Evolutionary conservation across 805 yeast genomes (phyloP).

Genomic region (Pichia manshurica): DNA sequence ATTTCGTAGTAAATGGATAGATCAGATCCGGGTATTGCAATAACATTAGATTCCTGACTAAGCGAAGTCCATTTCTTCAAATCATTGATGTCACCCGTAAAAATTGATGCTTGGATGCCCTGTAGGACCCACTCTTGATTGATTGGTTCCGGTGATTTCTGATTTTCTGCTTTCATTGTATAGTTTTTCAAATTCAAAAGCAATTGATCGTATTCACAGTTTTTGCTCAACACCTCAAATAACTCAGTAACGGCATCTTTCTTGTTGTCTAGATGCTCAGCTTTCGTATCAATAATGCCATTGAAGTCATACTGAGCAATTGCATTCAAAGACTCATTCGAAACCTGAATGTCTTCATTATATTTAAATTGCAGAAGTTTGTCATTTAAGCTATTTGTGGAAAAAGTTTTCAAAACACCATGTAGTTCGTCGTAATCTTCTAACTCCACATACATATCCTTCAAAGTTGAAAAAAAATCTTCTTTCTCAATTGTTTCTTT

Average conservation of each 20-base stretch:
- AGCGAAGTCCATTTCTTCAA: slow-evolving; percentile 54
- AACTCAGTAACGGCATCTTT: slow-evolving; percentile 46
- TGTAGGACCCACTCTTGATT: slow-evolving; percentile 52
- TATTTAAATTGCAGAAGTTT: slow-evolving; percentile 77
- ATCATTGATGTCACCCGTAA: slow-evolving; percentile 48
- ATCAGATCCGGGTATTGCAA: slow-evolving; percentile 43
- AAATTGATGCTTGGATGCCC: slow-evolving; percentile 72
- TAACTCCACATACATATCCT: slow-evolving; percentile 75
- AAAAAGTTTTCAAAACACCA: slow-evolving; percentile 72
- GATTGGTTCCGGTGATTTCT: slow-evolving; percentile 12
- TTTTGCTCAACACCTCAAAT: slow-evolving; percentile 66
- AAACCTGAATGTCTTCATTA: slow-evolving; percentile 79
- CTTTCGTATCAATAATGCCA: slow-evolving; percentile 16
- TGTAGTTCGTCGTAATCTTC: slow-evolving; percentile 88
- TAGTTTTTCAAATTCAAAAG: slow-evolving; percentile 42
- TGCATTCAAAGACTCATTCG: slow-evolving; percentile 77
- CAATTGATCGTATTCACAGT: slow-evolving; percentile 68
- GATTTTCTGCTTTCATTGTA: slow-evolving; percentile 17
- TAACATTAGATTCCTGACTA: slow-evolving; percentile 36
- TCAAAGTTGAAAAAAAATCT: slow-evolving; percentile 48
- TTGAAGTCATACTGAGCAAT: slow-evolving; percentile 38
- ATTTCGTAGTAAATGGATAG: slow-evolving; percentile 54
- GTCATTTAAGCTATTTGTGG: slow-evolving; percentile 65
- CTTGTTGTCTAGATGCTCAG: slow-evolving; percentile 3
- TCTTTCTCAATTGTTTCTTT: slow-evolving; percentile 30